Base-by-base conservation (phyloP, 2,329 filamentous ascomycete genomes). In the Hypoxylon sp. region DNA sequence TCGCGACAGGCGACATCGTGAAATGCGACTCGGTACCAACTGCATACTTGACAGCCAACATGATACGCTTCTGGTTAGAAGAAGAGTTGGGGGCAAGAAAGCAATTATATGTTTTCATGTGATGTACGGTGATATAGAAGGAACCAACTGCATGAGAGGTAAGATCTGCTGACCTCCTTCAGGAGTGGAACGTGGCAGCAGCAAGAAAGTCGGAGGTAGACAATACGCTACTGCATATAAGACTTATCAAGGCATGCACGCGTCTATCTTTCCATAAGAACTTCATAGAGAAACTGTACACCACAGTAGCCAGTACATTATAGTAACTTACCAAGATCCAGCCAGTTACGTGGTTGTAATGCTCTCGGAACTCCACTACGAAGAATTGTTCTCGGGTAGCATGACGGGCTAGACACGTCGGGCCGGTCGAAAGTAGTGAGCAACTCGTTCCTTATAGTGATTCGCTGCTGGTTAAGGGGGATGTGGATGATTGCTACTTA, bases 61-160 rank as follows among this genome's bases (percentile, higher is more conserved):
- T 29, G 43, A 29, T 44, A 52, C 38, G 31, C 41, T 46, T 50
- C 35, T 44, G 29, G 36, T 48, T 43, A 56, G 42, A 47, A 51
- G 26, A 27, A 35, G 5, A 15, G 31, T 55, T 49, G 55, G 55
- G 55, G 47, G 44, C 38, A 51, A 34, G 27, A 49, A 49, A 52
- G 52, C 47, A 40, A 52, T 52, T 55, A 55, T 58, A 58, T 52
- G 43, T 43, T 46, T 55, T 46, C 42, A 40, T 43, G 45, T 57
- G 55, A 51, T 51, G 47, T 49, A 36, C 49, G 48, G 55, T 52
- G 47, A 55, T 55, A 55, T 58, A 51, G n/a, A 42, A 46, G 43
- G 47, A 55, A 55, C 57, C 57, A 60, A 60, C 57, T 60, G 57
- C 57, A 60, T 59, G 50, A 57, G 37, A 41, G 25, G 34, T 37